A percentile compares a stretch with the other conserved stretches of the same genome.
These are phyloP conservation scores for Santalum album DNA, from an alignment of 164 flowering plant species.

Conservation along the genomic window DNA sequence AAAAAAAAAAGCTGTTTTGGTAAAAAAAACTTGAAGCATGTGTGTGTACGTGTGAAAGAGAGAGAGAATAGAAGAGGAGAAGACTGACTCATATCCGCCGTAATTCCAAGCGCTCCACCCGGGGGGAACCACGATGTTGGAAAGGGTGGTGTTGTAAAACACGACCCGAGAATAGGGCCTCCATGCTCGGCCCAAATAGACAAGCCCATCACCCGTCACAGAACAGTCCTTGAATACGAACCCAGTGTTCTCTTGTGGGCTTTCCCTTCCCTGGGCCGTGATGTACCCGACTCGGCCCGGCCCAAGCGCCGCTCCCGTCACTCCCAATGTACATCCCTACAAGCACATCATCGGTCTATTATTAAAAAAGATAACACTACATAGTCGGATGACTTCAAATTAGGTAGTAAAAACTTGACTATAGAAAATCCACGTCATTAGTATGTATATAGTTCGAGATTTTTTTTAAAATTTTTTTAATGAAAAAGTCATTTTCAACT, in stretches of 20 bases:
- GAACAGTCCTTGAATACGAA: background rate
- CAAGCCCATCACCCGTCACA: background rate
- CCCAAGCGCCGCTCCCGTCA: background rate
- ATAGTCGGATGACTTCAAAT: too few species aligned
- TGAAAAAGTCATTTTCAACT: too few species aligned
- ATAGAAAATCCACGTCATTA: too few species aligned
- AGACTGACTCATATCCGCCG: background rate
- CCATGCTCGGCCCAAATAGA: conserved; percentile 1
- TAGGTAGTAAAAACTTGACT: too few species aligned
- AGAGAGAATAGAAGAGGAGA: background rate
- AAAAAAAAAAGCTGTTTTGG: too few species aligned
- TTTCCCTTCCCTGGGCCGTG: background rate
- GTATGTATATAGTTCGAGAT: too few species aligned
- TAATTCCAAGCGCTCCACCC: background rate
- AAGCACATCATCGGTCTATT: too few species aligned
- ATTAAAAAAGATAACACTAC: too few species aligned
- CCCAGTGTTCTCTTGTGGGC: background rate
- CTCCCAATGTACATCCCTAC: background rate
- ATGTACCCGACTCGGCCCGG: background rate
- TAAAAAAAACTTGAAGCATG: too few species aligned
- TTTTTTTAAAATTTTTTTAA: too few species aligned
- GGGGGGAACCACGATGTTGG: background rate
- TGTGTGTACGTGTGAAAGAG: too few species aligned
- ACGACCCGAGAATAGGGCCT: background rate
- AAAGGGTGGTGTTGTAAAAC: background rate